Percentiles rank a stretch among this genome's conserved stretches.
Conservation (phyloP, 2,329 filamentous ascomycete genomes). For the Penicillium sp. region DNA sequence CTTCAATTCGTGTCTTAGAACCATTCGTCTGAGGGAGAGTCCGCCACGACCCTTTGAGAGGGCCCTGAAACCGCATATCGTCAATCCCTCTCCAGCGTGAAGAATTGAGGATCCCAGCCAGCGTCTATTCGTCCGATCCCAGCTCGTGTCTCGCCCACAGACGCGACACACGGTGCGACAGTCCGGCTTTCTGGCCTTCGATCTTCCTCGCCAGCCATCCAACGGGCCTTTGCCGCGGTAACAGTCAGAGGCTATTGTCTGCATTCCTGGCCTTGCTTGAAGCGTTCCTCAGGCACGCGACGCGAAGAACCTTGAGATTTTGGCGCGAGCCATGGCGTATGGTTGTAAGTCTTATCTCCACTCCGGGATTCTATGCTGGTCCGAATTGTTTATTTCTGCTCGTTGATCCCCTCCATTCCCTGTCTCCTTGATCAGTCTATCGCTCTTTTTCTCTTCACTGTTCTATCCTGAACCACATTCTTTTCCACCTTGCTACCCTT, state of each 20-base stretch:
- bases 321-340: slow-evolving; percentile 32
- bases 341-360: slow-evolving; percentile 34
- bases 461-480: slow-evolving; percentile 19
- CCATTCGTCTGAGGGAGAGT: background rate
- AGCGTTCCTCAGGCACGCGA: slow-evolving; percentile 31
- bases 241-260: slow-evolving; percentile 28
- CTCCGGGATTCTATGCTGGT: slow-evolving; percentile 25
- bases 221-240: slow-evolving; percentile 23
- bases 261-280: slow-evolving; percentile 40
- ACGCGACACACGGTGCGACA: background rate
- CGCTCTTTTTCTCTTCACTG: slow-evolving; percentile 15
- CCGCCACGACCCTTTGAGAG: background rate
- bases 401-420: slow-evolving; percentile 26
- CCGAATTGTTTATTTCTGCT: slow-evolving; percentile 38
- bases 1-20: slow-evolving; percentile 1
- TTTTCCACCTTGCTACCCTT: slow-evolving; percentile 13
- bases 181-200: slow-evolving; percentile 10
- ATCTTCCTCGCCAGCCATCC: slow-evolving; percentile 3
- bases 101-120: background rate
- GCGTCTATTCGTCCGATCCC: background rate
- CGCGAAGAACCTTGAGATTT: slow-evolving; percentile 25
- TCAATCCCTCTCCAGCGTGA: slow-evolving; percentile 12
- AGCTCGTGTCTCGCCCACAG: background rate
- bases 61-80: slow-evolving; percentile 3
- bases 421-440: background rate